A percentile compares a stretch with the other conserved stretches of the same genome.
phyloP scores from a whole-genome alignment of 495 filamentous ascomycete species.

The Tuber microsphaerosporum region DNA sequence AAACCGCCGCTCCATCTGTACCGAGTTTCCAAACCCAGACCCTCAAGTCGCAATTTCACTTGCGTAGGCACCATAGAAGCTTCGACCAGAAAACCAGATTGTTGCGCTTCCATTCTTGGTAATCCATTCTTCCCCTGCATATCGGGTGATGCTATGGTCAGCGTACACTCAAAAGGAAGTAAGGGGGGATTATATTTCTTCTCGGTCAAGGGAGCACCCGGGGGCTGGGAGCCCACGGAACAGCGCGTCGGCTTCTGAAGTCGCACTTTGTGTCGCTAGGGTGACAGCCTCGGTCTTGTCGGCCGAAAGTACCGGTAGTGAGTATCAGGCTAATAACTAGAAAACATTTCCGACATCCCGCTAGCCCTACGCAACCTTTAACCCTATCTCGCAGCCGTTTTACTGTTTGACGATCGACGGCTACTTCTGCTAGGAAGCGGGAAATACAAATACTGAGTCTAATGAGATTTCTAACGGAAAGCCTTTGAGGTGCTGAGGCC shows the following conservation, averaged over 20 bases:
- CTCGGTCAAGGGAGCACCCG: constrained; percentile 56
- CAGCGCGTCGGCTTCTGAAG: neutral
- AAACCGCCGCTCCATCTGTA: neutral
- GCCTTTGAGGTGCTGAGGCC: constrained; percentile 43
- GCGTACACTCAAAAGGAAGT: neutral
- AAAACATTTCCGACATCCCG: constrained; percentile 30
- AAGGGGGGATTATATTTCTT: constrained; percentile 44
- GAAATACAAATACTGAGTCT: constrained; percentile 51
- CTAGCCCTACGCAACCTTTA: constrained; percentile 53
- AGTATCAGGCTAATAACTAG: constrained; percentile 53
- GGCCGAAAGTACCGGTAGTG: constrained; percentile 52
- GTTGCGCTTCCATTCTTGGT: constrained; percentile 59
- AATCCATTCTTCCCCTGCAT: constrained; percentile 58
- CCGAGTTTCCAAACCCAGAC: neutral
- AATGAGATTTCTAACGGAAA: constrained; percentile 49
- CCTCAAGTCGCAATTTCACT: neutral
- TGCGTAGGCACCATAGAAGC: constrained; percentile 39
- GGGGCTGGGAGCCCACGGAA: constrained; percentile 45
- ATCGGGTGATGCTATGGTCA: neutral
- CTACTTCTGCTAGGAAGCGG: constrained; percentile 54
- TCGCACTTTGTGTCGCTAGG: neutral
- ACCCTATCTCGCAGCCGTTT: constrained; percentile 52
- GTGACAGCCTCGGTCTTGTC: constrained; percentile 48
- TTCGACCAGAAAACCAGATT: constrained; percentile 62
- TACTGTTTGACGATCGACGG: constrained; percentile 56